phyloP scores from a whole-genome alignment of 2,329 filamentous ascomycete genomes.

The Coniosporium tulheliwenetii region DNA sequence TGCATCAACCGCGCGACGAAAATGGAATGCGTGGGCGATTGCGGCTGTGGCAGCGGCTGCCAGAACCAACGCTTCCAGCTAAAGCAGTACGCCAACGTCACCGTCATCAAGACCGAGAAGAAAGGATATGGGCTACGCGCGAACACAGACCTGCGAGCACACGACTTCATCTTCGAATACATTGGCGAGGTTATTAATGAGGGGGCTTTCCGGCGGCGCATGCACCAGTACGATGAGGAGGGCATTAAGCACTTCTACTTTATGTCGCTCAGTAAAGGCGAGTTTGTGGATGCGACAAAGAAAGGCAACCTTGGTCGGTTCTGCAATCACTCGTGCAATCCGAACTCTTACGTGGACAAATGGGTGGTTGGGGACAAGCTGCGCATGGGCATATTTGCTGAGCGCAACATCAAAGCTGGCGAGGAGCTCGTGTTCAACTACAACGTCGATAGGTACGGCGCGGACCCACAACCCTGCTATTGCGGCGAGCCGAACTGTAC shows the following conservation, averaged over 20 bases:
- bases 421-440: slow-evolving; percentile 99
- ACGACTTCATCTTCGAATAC: slow-evolving; percentile 96
- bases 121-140: slow-evolving; percentile 89
- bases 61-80: slow-evolving; percentile 92
- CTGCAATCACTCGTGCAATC: slow-evolving; percentile 98
- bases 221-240: slow-evolving; percentile 85
- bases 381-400: slow-evolving; percentile 96
- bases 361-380: slow-evolving; percentile 97
- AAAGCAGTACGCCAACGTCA: slow-evolving; percentile 77
- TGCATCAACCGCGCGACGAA: slow-evolving; percentile 98
- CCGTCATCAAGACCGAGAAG: slow-evolving; percentile 95
- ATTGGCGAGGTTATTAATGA: slow-evolving; percentile 98
- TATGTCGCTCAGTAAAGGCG: slow-evolving; percentile 92
- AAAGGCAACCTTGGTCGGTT: slow-evolving; percentile 93
- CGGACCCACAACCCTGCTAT: slow-evolving; percentile 92
- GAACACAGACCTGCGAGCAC: slow-evolving; percentile 57
- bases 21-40: slow-evolving; percentile 83
- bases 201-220: slow-evolving; percentile 71
- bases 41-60: slow-evolving; percentile 74
- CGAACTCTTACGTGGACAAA: slow-evolving; percentile 98
- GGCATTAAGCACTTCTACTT: slow-evolving; percentile 99
- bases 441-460: slow-evolving; percentile 95
- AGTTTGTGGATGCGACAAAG: slow-evolving; percentile 95
- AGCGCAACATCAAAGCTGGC: slow-evolving; percentile 67
- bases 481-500: slow-evolving; percentile 90